Percentiles rank a stretch among this genome's conserved stretches.
Conservation (phyloP, 768 basidiomycete genomes). For the Hericium alpestre region DNA sequence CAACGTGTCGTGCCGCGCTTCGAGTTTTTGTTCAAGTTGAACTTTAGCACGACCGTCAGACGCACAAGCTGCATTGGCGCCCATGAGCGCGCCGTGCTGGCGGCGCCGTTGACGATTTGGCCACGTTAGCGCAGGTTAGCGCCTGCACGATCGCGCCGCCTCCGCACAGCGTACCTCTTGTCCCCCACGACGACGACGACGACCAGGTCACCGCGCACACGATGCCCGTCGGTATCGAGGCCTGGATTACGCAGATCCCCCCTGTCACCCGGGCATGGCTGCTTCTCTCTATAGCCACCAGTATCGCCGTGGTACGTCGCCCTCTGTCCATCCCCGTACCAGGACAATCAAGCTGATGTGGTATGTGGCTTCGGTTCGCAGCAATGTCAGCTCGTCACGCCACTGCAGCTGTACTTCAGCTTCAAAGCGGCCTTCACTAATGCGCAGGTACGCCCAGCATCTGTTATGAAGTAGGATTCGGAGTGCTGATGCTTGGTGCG, state of each 20-base stretch:
- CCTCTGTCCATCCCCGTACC: background rate
- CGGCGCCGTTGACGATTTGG: background rate
- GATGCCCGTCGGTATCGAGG: constrained; percentile 82
- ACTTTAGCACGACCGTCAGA: no score
- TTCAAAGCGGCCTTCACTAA: constrained; percentile 77
- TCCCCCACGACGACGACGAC: background rate
- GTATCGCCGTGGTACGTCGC: constrained; percentile 73
- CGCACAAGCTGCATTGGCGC: no score
- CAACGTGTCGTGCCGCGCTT: no score
- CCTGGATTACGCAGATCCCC: constrained; percentile 85
- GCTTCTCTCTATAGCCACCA: constrained; percentile 64
- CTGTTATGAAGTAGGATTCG: background rate
- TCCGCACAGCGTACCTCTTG: background rate
- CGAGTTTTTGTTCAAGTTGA: no score
- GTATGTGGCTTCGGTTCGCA: constrained; percentile 19
- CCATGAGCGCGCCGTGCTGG: no score
- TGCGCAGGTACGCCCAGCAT: constrained; percentile 47
- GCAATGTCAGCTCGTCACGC: constrained; percentile 91
- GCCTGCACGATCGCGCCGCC: background rate
- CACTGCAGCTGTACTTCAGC: constrained; percentile 88
- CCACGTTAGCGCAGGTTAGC: background rate
- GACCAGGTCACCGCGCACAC: background rate
- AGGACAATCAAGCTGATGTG: background rate
- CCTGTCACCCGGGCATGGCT: constrained; percentile 88
- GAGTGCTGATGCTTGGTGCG: constrained; percentile 10